These are phyloP conservation scores for Podospora sp. DNA, from an alignment of 495 filamentous ascomycete species.

Conservation along the genomic window DNA sequence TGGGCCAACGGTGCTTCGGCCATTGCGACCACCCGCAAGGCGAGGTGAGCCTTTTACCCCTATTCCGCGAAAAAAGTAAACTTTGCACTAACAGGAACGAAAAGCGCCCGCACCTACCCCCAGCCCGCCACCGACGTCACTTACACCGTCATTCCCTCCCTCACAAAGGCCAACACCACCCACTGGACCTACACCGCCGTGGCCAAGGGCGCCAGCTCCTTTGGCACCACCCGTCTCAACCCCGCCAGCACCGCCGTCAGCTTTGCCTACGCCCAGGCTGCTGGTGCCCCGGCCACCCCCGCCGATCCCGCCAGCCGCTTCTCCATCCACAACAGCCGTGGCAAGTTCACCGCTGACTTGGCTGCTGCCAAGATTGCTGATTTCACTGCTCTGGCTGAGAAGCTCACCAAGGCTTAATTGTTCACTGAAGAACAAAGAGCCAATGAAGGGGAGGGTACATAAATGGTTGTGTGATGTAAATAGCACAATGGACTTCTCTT, in stretches of 20 bases:
- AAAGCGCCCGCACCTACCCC: conserved; percentile 38
- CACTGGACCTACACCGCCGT: conserved; percentile 44
- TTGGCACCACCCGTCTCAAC: conserved; percentile 40
- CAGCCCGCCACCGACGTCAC: conserved; percentile 27
- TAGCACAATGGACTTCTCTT: too few relatives aligned
- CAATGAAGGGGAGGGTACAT: background rate
- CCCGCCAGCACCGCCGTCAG: conserved; percentile 40
- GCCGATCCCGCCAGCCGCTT: conserved; percentile 41
- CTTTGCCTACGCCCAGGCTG: conserved; percentile 45
- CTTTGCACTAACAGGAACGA: too few relatives aligned
- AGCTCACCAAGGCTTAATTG: conserved; percentile 20
- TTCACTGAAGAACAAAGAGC: background rate
- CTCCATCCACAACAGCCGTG: conserved; percentile 44
- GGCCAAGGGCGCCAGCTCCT: conserved; percentile 41
- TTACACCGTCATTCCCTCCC: conserved; percentile 32
- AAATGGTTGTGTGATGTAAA: background rate
- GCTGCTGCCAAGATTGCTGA: conserved; percentile 42
- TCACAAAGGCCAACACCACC: conserved; percentile 35
- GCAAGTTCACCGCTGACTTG: conserved; percentile 42
- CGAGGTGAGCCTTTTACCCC: conserved; percentile 20
- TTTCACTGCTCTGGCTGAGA: conserved; percentile 38
- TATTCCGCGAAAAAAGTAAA: too few relatives aligned
- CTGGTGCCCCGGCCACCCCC: conserved; percentile 34
- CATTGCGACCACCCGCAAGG: conserved; percentile 37
- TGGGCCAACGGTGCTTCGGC: conserved; percentile 38